Conservation (phyloP, 163 green algal genomes). For the Scenedesmus sp. region DNA sequence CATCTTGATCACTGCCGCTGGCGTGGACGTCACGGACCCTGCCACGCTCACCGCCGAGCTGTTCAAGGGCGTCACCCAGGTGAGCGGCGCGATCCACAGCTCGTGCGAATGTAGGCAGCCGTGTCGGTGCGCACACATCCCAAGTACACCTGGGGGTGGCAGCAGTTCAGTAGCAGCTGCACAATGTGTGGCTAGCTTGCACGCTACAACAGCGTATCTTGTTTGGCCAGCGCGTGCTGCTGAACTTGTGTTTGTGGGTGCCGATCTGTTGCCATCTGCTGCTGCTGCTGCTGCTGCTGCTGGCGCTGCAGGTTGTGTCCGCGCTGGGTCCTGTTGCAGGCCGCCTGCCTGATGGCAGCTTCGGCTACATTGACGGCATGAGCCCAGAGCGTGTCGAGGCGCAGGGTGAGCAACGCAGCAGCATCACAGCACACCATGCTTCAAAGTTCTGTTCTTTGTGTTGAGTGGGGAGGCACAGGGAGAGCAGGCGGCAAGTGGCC, state of each 20-base stretch:
- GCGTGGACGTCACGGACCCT: conserved; percentile 82
- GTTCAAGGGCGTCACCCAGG: conserved; percentile 86
- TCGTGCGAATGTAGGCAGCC: not conserved
- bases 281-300: not conserved
- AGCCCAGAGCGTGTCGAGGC: conserved; percentile 84
- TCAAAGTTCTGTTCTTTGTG: too few relatives aligned
- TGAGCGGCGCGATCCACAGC: not conserved
- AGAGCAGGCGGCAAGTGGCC: too few relatives aligned
- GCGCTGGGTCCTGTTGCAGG: conserved; percentile 64
- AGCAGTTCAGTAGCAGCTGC: not conserved
- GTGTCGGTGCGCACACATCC: too few relatives aligned
- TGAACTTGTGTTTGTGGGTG: not conserved
- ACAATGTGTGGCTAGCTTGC: too few relatives aligned
- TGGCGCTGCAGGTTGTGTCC: conserved; percentile 60
- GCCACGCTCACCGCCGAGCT: conserved; percentile 73
- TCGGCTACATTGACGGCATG: conserved; percentile 80
- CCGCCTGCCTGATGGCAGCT: conserved; percentile 62
- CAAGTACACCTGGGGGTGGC: too few relatives aligned
- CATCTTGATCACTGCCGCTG: conserved; percentile 73
- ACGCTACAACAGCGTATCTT: not conserved
- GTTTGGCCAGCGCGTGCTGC: not conserved
- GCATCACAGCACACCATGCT: not conserved
- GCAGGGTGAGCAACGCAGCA: conserved; percentile 60
- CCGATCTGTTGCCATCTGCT: not conserved
- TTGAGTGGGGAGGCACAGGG: too few relatives aligned